These are phyloP conservation scores for Phytopythium sindhum DNA, from an alignment of 352 stramenopile species.

Conservation along the genomic window DNA sequence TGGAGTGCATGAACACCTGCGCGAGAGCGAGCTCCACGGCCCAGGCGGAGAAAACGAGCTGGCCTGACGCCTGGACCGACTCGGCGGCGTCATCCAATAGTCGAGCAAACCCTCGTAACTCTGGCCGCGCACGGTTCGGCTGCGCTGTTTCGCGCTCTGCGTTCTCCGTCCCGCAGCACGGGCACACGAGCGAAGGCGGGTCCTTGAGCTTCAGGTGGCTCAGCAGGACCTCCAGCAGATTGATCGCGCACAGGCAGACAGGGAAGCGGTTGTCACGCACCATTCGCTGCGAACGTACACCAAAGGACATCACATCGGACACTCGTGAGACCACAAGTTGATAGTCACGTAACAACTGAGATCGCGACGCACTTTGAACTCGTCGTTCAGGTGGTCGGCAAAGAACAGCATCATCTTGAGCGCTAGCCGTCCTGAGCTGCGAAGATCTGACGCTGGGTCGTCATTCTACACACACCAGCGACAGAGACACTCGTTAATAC, in stretches of 20 bases:
- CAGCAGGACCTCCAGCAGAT: slow-evolving; percentile 66
- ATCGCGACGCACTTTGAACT: slow-evolving; percentile 47
- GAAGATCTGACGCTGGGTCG: slow-evolving; percentile 56
- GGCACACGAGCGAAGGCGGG: slow-evolving; percentile 54
- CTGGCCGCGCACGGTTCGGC: slow-evolving; percentile 42
- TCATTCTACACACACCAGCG: slow-evolving; percentile 34
- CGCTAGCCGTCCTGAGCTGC: slow-evolving; percentile 51
- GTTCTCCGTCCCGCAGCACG: slow-evolving; percentile 68
- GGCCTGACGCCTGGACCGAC: slow-evolving; percentile 32
- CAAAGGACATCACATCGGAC: neutral
- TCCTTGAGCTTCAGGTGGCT: slow-evolving; percentile 71
- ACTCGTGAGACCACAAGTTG: neutral
- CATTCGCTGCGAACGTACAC: slow-evolving; percentile 38
- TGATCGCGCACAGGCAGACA: slow-evolving; percentile 56
- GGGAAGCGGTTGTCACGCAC: slow-evolving; percentile 69
- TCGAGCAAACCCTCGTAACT: slow-evolving; percentile 49
- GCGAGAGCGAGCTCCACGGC: slow-evolving; percentile 46
- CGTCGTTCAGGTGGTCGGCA: slow-evolving; percentile 60
- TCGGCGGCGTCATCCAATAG: slow-evolving; percentile 43
- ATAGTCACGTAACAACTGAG: neutral
- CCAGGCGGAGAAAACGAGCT: slow-evolving; percentile 33
- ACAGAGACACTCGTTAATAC: neutral
- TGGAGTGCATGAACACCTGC: slow-evolving; percentile 58
- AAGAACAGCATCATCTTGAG: slow-evolving; percentile 70
- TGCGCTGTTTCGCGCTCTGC: slow-evolving; percentile 53